Evolutionary conservation across 352 stramenopile species (phyloP).

Genomic region (Phytophthora multivora): DNA sequence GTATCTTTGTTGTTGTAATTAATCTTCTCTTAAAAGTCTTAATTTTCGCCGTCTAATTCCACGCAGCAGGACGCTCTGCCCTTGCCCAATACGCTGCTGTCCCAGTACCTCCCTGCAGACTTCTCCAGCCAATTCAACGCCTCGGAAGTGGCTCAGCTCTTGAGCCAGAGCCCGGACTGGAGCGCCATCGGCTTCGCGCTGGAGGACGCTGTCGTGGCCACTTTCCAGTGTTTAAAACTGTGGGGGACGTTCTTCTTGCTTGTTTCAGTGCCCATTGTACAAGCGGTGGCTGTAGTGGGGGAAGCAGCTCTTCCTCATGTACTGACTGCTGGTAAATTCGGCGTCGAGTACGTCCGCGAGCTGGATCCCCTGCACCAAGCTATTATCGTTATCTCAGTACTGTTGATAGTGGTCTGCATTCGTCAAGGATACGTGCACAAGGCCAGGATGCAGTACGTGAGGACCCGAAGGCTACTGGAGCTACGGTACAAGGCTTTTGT

Average conservation of each 20-base stretch:
- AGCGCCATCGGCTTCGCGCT: conserved; percentile 59
- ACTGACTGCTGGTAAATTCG: conserved; percentile 41
- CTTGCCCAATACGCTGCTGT: conserved; percentile 6
- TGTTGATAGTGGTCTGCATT: conserved; percentile 56
- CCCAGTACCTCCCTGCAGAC: conserved; percentile 19
- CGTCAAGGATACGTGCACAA: conserved; percentile 73
- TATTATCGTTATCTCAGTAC: conserved; percentile 26
- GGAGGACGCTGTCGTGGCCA: conserved; percentile 53
- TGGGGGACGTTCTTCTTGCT: conserved; percentile 67
- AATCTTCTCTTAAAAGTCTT: too few species aligned
- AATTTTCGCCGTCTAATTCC: neutral
- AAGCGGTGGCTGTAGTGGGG: conserved; percentile 41
- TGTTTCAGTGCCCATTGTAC: conserved; percentile 48
- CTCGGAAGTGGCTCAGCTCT: conserved; percentile 43
- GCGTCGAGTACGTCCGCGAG: conserved; percentile 45
- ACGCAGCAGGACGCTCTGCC: conserved; percentile 26
- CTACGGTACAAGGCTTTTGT: conserved; percentile 75
- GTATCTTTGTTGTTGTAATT: neutral
- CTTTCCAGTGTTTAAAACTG: conserved; percentile 63
- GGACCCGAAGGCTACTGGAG: conserved; percentile 52
- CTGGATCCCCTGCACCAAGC: conserved; percentile 73
- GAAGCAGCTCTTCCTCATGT: conserved; percentile 75
- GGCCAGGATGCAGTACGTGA: conserved; percentile 52
- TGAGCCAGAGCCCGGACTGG: conserved; percentile 65
- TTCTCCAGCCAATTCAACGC: conserved; percentile 25